A percentile compares a stretch with the other conserved stretches of the same genome.
phyloP scores from a whole-genome alignment of 495 filamentous ascomycete species.

The Xylaria bambusicola region DNA sequence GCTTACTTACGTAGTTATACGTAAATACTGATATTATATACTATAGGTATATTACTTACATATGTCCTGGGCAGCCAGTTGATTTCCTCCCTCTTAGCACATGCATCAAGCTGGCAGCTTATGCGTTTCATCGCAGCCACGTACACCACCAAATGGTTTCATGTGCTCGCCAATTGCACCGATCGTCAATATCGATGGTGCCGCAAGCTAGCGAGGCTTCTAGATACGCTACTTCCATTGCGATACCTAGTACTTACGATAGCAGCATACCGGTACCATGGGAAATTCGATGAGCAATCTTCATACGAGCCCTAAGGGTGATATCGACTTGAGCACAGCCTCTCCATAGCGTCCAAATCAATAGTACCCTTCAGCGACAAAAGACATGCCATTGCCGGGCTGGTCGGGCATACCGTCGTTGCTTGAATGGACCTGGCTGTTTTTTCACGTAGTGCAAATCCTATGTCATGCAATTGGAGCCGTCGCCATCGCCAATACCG shows the following conservation, averaged over 20 bases:
- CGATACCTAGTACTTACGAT: too few species aligned
- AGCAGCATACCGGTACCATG: not conserved
- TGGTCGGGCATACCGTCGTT: slow-evolving; percentile 13
- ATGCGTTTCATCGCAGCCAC: slow-evolving; percentile 14
- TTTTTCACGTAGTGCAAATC: slow-evolving; percentile 12
- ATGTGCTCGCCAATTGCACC: not conserved
- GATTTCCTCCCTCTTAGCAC: slow-evolving; percentile 7
- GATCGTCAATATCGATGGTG: not conserved
- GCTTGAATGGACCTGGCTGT: not conserved
- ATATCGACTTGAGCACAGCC: not conserved
- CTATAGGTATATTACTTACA: not conserved
- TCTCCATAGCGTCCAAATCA: not conserved
- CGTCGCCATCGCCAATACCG: slow-evolving; percentile 7
- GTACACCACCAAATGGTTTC: slow-evolving; percentile 5
- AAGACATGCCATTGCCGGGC: too few species aligned
- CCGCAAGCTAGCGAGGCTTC: not conserved
- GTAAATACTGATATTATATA: not conserved
- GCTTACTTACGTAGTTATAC: too few species aligned
- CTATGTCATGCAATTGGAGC: slow-evolving; percentile 18
- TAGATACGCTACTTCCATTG: not conserved
- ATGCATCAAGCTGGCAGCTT: slow-evolving; percentile 1
- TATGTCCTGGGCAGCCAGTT: not conserved
- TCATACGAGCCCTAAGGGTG: slow-evolving; percentile 12
- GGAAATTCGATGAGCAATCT: too few species aligned
- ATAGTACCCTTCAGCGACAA: slow-evolving; percentile 7